Evolutionary conservation across 805 yeast genomes (phyloP).

Genomic region (Hagleromyces aurorensis): DNA sequence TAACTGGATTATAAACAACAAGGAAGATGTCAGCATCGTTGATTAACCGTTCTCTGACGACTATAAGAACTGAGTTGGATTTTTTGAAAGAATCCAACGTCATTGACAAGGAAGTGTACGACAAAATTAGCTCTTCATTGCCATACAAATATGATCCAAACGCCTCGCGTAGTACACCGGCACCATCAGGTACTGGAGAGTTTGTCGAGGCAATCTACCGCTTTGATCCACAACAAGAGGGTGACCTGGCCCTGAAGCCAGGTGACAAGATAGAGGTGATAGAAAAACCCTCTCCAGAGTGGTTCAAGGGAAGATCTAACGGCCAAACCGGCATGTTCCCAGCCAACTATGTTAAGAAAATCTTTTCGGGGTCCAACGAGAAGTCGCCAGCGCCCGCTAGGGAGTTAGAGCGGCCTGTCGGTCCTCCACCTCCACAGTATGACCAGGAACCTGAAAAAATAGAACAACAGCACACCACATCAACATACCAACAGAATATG

Average conservation of each 20-base stretch:
- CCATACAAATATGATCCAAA: constrained; percentile 47
- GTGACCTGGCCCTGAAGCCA: constrained; percentile 53
- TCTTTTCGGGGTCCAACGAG: constrained; percentile 15
- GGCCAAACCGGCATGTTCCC: constrained; percentile 79
- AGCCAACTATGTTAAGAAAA: constrained; percentile 62
- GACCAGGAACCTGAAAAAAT: constrained; percentile 13
- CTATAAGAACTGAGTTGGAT: constrained; percentile 71
- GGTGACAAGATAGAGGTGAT: constrained; percentile 67
- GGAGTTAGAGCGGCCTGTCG: too few relatives aligned
- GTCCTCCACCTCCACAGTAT: constrained; percentile 24
- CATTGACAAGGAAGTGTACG: constrained; percentile 47
- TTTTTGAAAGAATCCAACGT: constrained; percentile 70
- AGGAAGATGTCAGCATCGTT: constrained; percentile 42
- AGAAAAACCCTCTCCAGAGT: constrained; percentile 71
- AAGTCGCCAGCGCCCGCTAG: constrained; percentile 9
- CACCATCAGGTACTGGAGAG: constrained; percentile 19
- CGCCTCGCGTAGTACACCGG: constrained; percentile 7
- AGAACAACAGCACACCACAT: too few relatives aligned
- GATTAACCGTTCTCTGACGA: constrained; percentile 71
- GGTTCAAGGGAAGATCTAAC: constrained; percentile 79
- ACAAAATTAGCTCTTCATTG: constrained; percentile 41
- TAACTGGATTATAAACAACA: constrained; percentile 2
- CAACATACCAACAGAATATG: constrained; percentile 19
- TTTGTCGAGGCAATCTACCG: constrained; percentile 66
- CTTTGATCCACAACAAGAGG: constrained; percentile 65